A percentile compares a stretch with the other conserved stretches of the same genome.
Evolutionary conservation across 225 moss, liverwort and hornwort genomes (phyloP).

Genomic region (Takakia lepidozioides): DNA sequence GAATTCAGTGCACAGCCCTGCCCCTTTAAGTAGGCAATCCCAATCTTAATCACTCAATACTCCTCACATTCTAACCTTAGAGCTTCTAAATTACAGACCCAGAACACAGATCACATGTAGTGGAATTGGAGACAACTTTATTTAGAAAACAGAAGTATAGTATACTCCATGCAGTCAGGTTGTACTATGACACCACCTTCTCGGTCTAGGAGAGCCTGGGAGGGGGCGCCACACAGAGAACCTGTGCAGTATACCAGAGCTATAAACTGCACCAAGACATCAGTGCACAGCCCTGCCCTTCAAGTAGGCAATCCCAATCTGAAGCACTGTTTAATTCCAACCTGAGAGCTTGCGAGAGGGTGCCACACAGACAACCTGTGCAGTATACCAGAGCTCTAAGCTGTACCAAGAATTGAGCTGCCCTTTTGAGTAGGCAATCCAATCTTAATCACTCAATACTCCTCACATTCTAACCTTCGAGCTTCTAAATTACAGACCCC

Average conservation of each 20-base stretch:
- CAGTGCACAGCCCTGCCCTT: slow-evolving; percentile 1
- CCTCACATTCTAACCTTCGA: not conserved
- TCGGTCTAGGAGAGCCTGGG: slow-evolving; percentile 5
- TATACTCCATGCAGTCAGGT: not conserved
- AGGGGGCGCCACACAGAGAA: too few species aligned
- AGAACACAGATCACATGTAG: not conserved
- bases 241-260: slow-evolving; percentile 8
- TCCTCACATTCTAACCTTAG: not conserved
- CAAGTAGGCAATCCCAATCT: not conserved
- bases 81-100: not conserved
- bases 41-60: not conserved
- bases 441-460: not conserved
- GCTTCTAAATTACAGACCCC: too few species aligned
- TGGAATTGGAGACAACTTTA: not conserved
- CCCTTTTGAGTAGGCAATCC: not conserved
- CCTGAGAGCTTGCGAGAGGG: slow-evolving; percentile 4
- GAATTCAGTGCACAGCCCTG: slow-evolving; percentile 1
- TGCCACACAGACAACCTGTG: slow-evolving; percentile 5
- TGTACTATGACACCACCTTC: slow-evolving; percentile 12
- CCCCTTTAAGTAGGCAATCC: not conserved
- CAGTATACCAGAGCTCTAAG: slow-evolving; percentile 4
- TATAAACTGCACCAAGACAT: not conserved
- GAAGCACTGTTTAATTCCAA: not conserved
- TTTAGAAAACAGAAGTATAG: not conserved
- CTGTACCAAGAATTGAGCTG: slow-evolving; percentile 2